phyloP scores from a whole-genome alignment of 345 rosid genomes.

The Pseudoturritis turrita region DNA sequence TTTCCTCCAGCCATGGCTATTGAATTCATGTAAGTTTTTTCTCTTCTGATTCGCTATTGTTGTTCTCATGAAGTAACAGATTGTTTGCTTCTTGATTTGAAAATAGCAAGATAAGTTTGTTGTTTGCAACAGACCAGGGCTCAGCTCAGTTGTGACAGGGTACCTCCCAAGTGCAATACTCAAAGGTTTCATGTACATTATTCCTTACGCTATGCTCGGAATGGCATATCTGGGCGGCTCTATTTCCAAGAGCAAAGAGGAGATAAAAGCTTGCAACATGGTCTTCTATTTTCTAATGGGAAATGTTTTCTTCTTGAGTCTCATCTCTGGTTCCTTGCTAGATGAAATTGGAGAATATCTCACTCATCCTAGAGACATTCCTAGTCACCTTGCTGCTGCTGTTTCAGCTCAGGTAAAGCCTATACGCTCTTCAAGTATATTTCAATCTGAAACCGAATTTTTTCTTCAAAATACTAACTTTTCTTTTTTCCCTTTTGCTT shows the following conservation, averaged over 20 bases:
- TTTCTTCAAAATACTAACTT: not conserved
- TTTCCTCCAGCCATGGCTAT: constrained; percentile 81
- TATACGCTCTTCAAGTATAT: not conserved
- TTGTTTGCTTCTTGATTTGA: constrained; percentile 2
- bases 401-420: constrained; percentile 79
- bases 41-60: not conserved
- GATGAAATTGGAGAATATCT: constrained; percentile 81
- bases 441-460: not conserved
- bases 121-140: constrained; percentile 63
- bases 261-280: constrained; percentile 95
- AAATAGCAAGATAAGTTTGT: not conserved
- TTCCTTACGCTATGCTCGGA: constrained; percentile 81
- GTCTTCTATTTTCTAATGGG: constrained; percentile 89
- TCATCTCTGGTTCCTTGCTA: constrained; percentile 84
- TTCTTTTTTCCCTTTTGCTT: not conserved
- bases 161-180: constrained; percentile 92
- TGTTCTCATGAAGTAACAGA: not conserved
- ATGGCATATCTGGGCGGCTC: constrained; percentile 69
- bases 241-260: constrained; percentile 70
- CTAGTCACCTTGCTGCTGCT: constrained; percentile 80
- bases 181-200: constrained; percentile 63
- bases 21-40: constrained; percentile 58
- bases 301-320: constrained; percentile 82
- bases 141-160: constrained; percentile 80
- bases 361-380: constrained; percentile 61